These are phyloP conservation scores for Candida suzukii DNA, from an alignment of 805 yeast species.

Conservation along the genomic window DNA sequence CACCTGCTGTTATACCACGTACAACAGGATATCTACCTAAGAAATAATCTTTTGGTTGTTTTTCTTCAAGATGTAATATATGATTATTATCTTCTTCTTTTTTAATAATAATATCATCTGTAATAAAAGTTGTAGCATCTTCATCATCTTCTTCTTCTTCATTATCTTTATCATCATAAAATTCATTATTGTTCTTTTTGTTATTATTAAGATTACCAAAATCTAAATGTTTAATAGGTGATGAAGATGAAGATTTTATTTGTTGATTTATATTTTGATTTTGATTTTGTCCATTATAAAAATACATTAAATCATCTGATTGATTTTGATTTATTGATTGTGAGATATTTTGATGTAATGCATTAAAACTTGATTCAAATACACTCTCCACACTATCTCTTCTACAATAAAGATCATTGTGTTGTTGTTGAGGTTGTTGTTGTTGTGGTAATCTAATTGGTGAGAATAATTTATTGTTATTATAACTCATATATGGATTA, in stretches of 20 bases:
- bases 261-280: too few species aligned
- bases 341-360: background rate
- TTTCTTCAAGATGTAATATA: too few species aligned
- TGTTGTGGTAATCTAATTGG: too few species aligned
- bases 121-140: background rate
- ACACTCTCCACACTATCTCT: conserved; percentile 17
- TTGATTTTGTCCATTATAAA: background rate
- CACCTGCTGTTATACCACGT: conserved; percentile 55
- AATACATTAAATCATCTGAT: background rate
- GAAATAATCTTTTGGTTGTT: conserved; percentile 6
- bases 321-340: background rate
- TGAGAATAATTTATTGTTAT: too few species aligned
- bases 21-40: conserved; percentile 31
- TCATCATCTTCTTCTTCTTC: background rate
- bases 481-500: too few species aligned
- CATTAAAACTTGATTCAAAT: conserved; percentile 8
- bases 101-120: conserved; percentile 1
- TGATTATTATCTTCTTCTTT: background rate
- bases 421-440: too few species aligned
- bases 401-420: conserved; percentile 11
- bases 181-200: too few species aligned
- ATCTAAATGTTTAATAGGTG: background rate
- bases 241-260: too few species aligned
- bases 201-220: background rate
- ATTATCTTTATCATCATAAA: background rate